Conservation (phyloP, 345 rosid species). For the Anastatica hierochuntica region DNA sequence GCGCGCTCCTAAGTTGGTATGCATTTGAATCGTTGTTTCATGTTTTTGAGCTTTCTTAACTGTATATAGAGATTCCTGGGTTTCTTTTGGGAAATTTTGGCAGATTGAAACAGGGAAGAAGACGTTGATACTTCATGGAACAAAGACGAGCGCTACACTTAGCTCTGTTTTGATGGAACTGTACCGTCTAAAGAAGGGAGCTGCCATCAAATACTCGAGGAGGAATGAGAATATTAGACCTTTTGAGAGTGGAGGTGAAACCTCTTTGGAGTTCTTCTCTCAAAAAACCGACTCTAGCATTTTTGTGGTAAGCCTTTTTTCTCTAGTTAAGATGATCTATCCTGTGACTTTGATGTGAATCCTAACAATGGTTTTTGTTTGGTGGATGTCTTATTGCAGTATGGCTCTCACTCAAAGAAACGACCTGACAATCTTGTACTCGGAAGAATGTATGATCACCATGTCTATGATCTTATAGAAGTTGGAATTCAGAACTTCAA, state of each 20-base stretch:
- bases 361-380: background rate
- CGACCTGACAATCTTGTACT: too few species aligned
- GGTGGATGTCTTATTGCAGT: constrained; percentile 31
- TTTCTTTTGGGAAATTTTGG: too few species aligned
- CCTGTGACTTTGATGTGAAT: background rate
- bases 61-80: too few species aligned
- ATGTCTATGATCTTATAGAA: constrained; percentile 87
- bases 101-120: constrained; percentile 93
- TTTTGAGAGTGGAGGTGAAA: constrained; percentile 58
- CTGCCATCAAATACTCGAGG: constrained; percentile 67
- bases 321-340: background rate
- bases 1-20: constrained; percentile 78
- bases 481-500: constrained; percentile 87
- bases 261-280: constrained; percentile 86
- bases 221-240: background rate
- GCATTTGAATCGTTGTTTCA: too few species aligned
- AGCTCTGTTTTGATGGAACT: too few species aligned
- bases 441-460: too few species aligned
- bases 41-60: too few species aligned
- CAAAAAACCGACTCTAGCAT: constrained; percentile 92
- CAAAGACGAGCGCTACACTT: too few species aligned
- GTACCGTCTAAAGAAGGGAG: too few species aligned
- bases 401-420: too few species aligned
- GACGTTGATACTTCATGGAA: too few species aligned
- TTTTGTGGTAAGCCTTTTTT: constrained; percentile 52